Conservation (phyloP, 352 stramenopile genomes). For the Globisporangium uncinulatum region DNA sequence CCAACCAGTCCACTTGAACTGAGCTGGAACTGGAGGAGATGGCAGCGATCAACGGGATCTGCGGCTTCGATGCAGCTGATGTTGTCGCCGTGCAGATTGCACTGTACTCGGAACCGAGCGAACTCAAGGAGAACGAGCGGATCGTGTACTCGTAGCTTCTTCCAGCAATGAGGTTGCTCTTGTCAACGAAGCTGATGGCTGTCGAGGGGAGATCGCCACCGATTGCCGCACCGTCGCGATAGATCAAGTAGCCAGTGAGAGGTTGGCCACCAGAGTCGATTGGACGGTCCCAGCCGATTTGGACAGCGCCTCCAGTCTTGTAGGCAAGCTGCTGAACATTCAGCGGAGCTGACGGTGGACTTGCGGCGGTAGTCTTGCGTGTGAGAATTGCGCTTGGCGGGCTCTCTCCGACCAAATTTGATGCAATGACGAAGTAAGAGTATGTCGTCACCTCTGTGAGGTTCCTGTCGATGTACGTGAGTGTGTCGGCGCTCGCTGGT, state of each 20-base stretch:
- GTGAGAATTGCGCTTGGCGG: constrained; percentile 21
- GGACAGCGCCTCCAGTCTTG: constrained; percentile 45
- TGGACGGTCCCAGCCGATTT: constrained; percentile 47
- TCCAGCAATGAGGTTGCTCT: constrained; percentile 18
- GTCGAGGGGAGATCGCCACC: constrained; percentile 17
- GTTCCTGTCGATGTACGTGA: constrained; percentile 36
- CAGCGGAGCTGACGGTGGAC: constrained; percentile 36
- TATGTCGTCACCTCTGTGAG: constrained; percentile 46
- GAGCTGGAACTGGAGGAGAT: constrained; percentile 24
- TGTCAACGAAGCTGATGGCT: constrained; percentile 30
- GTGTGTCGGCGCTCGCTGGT: constrained; percentile 12
- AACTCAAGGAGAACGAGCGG: constrained; percentile 29
- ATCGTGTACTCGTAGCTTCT: constrained; percentile 50
- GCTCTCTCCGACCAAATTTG: constrained; percentile 34
- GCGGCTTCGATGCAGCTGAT: constrained; percentile 25
- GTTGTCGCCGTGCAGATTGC: constrained; percentile 25
- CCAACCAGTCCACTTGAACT: constrained; percentile 29
- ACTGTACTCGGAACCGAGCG: constrained; percentile 36
- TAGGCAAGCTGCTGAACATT: constrained; percentile 35
- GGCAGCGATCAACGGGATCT: constrained; percentile 13
- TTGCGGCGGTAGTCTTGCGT: constrained; percentile 31
- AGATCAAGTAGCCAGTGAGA: constrained; percentile 41
- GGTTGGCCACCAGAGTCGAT: constrained; percentile 49
- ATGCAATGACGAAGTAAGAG: constrained; percentile 34
- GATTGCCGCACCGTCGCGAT: constrained; percentile 34